Evolutionary conservation across 805 yeast species (phyloP).

Genomic region (Wickerhamomyces tratensis): DNA sequence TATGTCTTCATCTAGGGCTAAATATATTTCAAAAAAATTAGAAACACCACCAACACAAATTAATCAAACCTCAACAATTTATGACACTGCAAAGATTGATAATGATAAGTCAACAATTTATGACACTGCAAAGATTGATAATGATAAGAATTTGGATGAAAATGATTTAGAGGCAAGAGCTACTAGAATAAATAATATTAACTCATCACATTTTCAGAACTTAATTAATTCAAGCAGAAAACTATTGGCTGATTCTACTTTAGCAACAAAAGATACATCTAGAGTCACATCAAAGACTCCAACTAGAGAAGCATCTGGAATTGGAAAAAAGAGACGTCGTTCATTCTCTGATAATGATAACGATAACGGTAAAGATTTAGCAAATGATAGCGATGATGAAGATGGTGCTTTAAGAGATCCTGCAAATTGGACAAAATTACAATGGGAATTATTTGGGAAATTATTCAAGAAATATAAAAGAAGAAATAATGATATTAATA

Average conservation of each 20-base stretch:
- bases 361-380: neutral
- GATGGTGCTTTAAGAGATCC: constrained; percentile 1
- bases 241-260: neutral
- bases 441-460: constrained; percentile 13
- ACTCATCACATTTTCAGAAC: neutral
- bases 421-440: constrained; percentile 5
- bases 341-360: neutral
- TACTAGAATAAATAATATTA: too few species aligned
- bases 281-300: neutral
- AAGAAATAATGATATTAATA: constrained; percentile 2
- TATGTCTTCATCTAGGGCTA: too few species aligned
- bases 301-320: too few species aligned
- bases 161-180: too few species aligned
- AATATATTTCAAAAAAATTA: too few species aligned
- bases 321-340: neutral
- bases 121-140: too few species aligned
- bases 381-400: neutral
- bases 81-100: too few species aligned
- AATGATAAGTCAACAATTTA: too few species aligned
- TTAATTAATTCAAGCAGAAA: too few species aligned
- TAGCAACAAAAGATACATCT: neutral
- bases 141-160: too few species aligned
- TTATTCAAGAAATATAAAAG: constrained; percentile 3
- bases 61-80: too few species aligned
- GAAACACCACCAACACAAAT: neutral